Base-by-base conservation (phyloP, 805 yeast genomes). In the Schwanniomyces sp. region DNA sequence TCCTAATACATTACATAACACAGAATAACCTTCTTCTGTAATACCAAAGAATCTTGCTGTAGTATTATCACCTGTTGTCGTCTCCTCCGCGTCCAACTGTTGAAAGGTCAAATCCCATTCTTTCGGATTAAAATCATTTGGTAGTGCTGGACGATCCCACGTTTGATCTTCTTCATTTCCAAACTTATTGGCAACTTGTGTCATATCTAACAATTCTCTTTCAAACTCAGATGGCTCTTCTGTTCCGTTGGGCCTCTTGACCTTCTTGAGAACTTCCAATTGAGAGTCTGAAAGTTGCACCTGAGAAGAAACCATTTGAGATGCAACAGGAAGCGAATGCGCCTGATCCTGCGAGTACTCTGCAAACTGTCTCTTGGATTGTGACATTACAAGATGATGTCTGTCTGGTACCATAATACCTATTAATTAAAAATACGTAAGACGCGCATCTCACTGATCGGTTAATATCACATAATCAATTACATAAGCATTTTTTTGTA, bases 81-180 rank as follows among this genome's bases (percentile, higher is more conserved):
- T 79, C 58, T 94, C 99, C 59, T 94, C 98, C 1, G 96, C 96
- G 64, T 94, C 99, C 57, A 94, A 73, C 60, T 94, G 99, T 66
- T 94, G 98, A 63, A 91, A 91, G 0, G 79, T 75, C 25, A 87
- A 75, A 57, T 86, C 91, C 34, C 64, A 61, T 1, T 63, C 62
- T 0, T 58, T 56, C 2, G 85, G 76, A 45, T 78, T 70, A 52
- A 85, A 82, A 37, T 70, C 71, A 1, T 45, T 36, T 2, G 86
- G 80, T 5, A 82, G 57, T 0, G 78, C 72, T 0, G 94, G 87
- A 52, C 92, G 76, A 50, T 79, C 75, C 72, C 79, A 74, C 11
- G 41, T 46, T 45, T 74, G 79, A 34, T 63, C 67, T 47, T 72
- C 76, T 44, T 65, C 72, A 27, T 58, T 59, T 9, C 57, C 58